These are phyloP conservation scores for Pterocarpus santalinus DNA, from an alignment of 306 rosid species.

Conservation along the genomic window DNA sequence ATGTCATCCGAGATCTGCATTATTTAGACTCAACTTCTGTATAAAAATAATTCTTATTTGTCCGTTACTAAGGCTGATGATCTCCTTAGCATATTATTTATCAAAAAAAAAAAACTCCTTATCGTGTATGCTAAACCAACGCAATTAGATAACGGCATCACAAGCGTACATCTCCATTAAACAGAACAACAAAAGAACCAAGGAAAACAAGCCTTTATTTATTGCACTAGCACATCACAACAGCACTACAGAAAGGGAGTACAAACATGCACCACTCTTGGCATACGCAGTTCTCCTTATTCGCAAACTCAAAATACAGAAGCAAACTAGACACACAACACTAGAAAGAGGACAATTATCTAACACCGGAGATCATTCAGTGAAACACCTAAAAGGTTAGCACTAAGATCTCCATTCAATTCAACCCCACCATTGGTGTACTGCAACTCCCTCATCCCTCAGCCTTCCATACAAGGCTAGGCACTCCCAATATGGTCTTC, in stretches of 20 bases:
- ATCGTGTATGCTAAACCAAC: not conserved
- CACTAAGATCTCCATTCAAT: not conserved
- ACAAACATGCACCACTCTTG: constrained; percentile 4
- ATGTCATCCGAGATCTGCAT: not conserved
- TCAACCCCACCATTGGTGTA: constrained; percentile 81
- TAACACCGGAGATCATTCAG: not conserved
- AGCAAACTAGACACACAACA: not conserved
- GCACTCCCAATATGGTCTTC: constrained; percentile 77
- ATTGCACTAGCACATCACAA: not conserved
- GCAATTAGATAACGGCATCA: not conserved
- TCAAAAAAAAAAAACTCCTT: not conserved
- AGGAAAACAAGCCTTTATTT: constrained; percentile 31
- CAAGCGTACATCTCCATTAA: not conserved
- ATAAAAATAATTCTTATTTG: not conserved
- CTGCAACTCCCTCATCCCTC: constrained; percentile 76
- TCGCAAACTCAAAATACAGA: constrained; percentile 2
- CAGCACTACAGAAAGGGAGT: not conserved
- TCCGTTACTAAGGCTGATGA: not conserved
- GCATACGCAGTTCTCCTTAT: constrained; percentile 12
- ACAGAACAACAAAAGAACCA: not conserved
- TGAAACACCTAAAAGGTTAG: not conserved
- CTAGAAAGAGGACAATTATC: not conserved
- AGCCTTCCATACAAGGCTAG: constrained; percentile 74
- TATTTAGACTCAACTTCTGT: too few species aligned
- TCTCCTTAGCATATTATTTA: not conserved